phyloP scores from a whole-genome alignment of 2,329 filamentous ascomycete species.

The Botrytis medusae region DNA sequence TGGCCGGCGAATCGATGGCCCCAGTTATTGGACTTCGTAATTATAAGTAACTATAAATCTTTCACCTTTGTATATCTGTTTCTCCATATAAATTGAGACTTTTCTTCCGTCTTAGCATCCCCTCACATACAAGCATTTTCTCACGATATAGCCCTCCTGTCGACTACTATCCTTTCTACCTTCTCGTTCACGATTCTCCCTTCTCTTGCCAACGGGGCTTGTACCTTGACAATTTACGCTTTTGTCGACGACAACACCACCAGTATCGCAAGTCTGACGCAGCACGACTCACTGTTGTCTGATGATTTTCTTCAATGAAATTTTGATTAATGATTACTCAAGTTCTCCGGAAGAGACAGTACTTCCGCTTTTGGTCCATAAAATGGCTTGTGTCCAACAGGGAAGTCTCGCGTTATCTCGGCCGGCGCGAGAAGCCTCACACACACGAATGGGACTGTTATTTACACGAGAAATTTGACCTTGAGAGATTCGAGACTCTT shows the following conservation, averaged over 20 bases:
- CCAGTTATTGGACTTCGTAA: neutral
- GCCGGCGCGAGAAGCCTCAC: neutral
- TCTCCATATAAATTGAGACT: neutral
- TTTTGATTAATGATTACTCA: neutral
- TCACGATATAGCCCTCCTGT: neutral
- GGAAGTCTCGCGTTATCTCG: neutral
- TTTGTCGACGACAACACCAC: neutral
- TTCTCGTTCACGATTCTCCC: neutral
- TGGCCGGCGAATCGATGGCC: neutral
- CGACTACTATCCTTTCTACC: neutral
- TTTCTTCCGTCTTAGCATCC: neutral
- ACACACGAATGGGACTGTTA: neutral
- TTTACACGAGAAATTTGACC: neutral
- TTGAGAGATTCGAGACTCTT: neutral
- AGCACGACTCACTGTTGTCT: neutral
- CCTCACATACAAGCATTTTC: neutral
- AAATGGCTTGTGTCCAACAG: neutral
- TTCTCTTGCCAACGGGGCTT: neutral
- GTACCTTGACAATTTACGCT: constrained; percentile 6
- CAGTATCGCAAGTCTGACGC: neutral
- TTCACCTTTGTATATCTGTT: neutral
- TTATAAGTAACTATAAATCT: neutral
- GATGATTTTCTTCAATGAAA: neutral
- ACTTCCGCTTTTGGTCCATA: neutral
- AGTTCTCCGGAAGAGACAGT: neutral